Evolutionary conservation across 495 filamentous ascomycete genomes (phyloP), one percentile per base, ranked within the genome.

Genomic region (Penicillium tannophilum): DNA sequence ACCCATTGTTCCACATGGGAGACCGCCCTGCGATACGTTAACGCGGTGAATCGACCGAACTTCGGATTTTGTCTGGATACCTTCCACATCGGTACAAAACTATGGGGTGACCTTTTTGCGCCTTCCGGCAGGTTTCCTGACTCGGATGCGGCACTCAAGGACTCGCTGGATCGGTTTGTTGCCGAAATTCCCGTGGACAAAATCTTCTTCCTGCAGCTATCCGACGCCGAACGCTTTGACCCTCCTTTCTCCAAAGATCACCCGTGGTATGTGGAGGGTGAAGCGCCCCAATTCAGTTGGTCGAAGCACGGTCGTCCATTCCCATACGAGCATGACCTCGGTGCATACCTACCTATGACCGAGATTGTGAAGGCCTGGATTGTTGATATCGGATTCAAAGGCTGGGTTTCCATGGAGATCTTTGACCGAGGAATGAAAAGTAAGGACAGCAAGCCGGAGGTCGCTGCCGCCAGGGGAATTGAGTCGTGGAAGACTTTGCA

Each of bases 211-310:
- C 77, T 92, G 7, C 89, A 92, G 70, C 74, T 92, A 8, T 88
- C 87, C 2, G 88, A 93, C 63, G 90, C 82, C 5, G 87, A 89
- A 65, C 75, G 78, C 35, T 79, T 90, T 4, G 59, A 68, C 2
- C 67, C 76, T 28, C 88, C 88, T 0, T 77, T 91, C n/a, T 73
- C 82, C 1, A 68, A 72, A 8, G 77, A 72, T 5, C 89, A 93
- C 68, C 72, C 79, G 9, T 90, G 84, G 73, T 85, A 87, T 68
- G 56, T 83, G 23, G 69, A 80, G 0, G 81, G 76, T 8, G 87
- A 90, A 71, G 84, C 84, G 42, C 72, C 84, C 10, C 71, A 86
- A 24, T 90, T 92, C 84, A 90, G 84, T 60, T 92, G 90, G 90
- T 88, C 84, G 12, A 78, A 87, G 28, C 90, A 91, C 71, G 87